Conservation (phyloP, 2,329 filamentous ascomycete species). For the Herpotrichia juniperi region DNA sequence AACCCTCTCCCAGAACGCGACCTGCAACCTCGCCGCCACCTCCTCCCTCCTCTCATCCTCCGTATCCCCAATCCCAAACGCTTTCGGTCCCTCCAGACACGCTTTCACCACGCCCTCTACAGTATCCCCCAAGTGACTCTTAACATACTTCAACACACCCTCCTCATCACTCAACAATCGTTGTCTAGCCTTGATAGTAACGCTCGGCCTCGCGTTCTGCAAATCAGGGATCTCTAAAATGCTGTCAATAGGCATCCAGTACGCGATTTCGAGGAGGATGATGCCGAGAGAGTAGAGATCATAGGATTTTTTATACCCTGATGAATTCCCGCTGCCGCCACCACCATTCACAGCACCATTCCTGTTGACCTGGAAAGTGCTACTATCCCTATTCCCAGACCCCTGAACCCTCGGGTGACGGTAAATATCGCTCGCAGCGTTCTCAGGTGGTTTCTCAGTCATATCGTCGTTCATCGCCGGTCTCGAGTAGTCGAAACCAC, state of each 20-base stretch:
- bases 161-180: constrained; percentile 26
- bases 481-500: constrained; percentile 62
- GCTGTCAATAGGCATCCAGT: constrained; percentile 56
- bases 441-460: constrained; percentile 56
- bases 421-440: constrained; percentile 57
- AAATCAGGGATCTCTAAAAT: constrained; percentile 49
- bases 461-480: constrained; percentile 58
- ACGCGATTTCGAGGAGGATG: constrained; percentile 60
- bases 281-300: constrained; percentile 62
- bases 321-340: constrained; percentile 1
- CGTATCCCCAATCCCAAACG: constrained; percentile 33
- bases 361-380: constrained; percentile 2
- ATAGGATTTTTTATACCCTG: constrained; percentile 54
- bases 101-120: constrained; percentile 31
- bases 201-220: constrained; percentile 44
- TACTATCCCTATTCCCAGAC: constrained; percentile 36
- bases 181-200: constrained; percentile 45
- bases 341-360: no score
- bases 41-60: constrained; percentile 38
- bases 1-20: constrained; percentile 38
- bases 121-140: constrained; percentile 30
- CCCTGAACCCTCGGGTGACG: constrained; percentile 55
- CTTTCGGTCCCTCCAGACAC: constrained; percentile 37
- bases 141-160: constrained; percentile 28
- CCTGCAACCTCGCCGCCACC: constrained; percentile 36